phyloP scores from a whole-genome alignment of 1,284 basidiomycete species.

The Apiotrichum sp. region DNA sequence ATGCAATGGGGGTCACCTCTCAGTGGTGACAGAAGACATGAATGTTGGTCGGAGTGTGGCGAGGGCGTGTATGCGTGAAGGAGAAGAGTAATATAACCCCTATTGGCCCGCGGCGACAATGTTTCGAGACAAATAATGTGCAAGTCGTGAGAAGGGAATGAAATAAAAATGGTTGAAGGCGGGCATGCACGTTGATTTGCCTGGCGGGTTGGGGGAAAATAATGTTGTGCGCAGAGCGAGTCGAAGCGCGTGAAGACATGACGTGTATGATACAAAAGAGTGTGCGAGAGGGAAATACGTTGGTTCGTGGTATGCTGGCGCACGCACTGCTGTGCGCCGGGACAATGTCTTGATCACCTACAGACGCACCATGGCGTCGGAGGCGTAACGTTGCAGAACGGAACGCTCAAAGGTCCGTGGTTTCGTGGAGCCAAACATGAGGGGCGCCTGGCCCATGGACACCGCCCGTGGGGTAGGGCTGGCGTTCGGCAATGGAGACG shows the following conservation, averaged over 20 bases:
- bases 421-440: conserved; percentile 40
- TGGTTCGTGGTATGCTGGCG: neutral
- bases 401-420: conserved; percentile 21
- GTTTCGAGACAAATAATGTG: neutral
- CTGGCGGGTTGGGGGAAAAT: neutral
- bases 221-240: neutral
- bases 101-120: neutral
- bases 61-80: conserved; percentile 4
- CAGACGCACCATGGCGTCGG: conserved; percentile 9
- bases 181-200: neutral
- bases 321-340: neutral
- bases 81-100: conserved; percentile 3
- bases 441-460: conserved; percentile 28
- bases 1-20: neutral
- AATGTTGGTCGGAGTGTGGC: neutral
- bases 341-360: neutral
- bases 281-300: neutral
- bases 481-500: conserved; percentile 23
- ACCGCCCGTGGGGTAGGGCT: conserved; percentile 33
- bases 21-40: neutral
- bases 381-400: conserved; percentile 11
- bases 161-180: neutral
- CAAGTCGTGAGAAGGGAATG: neutral
- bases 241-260: neutral
- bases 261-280: conserved; percentile 4